A percentile compares a stretch with the other conserved stretches of the same genome.
Conservation (phyloP, 169 alveolate species). For the Cryptosporidium xiaoi region DNA sequence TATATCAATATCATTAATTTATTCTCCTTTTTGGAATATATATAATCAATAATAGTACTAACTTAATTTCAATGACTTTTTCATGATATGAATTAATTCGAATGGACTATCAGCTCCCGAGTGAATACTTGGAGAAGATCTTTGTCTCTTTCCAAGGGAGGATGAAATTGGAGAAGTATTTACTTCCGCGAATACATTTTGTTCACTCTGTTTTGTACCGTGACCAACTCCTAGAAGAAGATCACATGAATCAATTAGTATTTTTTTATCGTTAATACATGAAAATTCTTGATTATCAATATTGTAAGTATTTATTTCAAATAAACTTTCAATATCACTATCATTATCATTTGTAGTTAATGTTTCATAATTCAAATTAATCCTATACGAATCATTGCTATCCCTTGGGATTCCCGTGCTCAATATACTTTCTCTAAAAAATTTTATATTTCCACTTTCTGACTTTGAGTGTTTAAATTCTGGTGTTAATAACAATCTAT, state of each 20-base stretch:
- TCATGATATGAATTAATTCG: constrained; percentile 53
- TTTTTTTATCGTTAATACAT: not conserved
- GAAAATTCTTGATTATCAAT: not conserved
- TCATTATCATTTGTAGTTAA: constrained; percentile 5
- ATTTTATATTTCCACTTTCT: not conserved
- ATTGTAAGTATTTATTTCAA: not conserved
- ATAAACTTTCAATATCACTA: constrained; percentile 36
- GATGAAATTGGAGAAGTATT: too few species aligned
- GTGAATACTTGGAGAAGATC: constrained; percentile 33
- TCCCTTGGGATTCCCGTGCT: constrained; percentile 48
- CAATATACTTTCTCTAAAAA: constrained; percentile 43
- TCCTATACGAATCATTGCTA: not conserved
- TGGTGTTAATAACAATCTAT: constrained; percentile 28
- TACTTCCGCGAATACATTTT: too few species aligned
- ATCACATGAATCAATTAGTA: not conserved
- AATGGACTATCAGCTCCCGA: constrained; percentile 32
- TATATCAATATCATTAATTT: too few species aligned
- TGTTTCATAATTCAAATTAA: constrained; percentile 13
- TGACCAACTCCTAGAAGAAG: not conserved
- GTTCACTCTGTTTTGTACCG: too few species aligned
- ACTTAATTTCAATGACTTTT: constrained; percentile 36
- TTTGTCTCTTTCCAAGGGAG: constrained; percentile 37
- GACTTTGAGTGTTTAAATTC: not conserved
- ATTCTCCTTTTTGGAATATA: not conserved
- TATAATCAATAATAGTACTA: not conserved